Percentiles rank a stretch among this genome's conserved stretches.
Conservation (phyloP, 441 rosid species). For the Sinapis alba region DNA sequence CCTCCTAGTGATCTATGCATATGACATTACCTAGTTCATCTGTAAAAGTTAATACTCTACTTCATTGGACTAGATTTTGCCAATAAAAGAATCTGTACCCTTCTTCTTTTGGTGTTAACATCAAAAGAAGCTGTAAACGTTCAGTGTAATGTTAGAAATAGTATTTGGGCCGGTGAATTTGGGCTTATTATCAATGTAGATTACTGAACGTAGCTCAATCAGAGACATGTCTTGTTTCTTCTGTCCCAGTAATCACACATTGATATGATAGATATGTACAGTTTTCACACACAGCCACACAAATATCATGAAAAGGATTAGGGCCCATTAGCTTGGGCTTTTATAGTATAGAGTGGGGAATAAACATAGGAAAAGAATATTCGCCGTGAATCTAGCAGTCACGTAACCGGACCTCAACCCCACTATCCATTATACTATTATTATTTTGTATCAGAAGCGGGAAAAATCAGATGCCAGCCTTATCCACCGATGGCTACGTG, state of each 20-base stretch:
- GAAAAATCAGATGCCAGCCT: constrained; percentile 19
- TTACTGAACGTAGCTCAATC: not conserved
- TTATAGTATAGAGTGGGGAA: not conserved
- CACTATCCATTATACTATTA: constrained; percentile 15
- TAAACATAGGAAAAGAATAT: constrained; percentile 17
- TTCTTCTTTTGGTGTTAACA: not conserved
- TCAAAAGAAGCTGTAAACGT: not conserved
- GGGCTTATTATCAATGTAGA: not conserved
- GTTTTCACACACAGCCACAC: not conserved
- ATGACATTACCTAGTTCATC: not conserved
- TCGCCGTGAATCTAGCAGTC: constrained; percentile 23
- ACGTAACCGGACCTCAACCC: constrained; percentile 35
- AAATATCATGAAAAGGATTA: not conserved
- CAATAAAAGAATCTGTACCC: too few relatives aligned
- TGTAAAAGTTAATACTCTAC: not conserved
- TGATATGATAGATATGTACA: not conserved
- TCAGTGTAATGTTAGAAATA: not conserved
- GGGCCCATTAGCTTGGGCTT: constrained; percentile 20
- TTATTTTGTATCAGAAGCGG: not conserved
- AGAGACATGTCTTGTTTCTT: not conserved
- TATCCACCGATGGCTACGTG: constrained; percentile 38
- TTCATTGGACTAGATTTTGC: not conserved
- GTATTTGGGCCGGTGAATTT: not conserved
- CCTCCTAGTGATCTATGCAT: not conserved
- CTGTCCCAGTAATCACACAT: not conserved